Conservation (phyloP, 768 basidiomycete genomes). For the Xerocomellus chrysenteron region DNA sequence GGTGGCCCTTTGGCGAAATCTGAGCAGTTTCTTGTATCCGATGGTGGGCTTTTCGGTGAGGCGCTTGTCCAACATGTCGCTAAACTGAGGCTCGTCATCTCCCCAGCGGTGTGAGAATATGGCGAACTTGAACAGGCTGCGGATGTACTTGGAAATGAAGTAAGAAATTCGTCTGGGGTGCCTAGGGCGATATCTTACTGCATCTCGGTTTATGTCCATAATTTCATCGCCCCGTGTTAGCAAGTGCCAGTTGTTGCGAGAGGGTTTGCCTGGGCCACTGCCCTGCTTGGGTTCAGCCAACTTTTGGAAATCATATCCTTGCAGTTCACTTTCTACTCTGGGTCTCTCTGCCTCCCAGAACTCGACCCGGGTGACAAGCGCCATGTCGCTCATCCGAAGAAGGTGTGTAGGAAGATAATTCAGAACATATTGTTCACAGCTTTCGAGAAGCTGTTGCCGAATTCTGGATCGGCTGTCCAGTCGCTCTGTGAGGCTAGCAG, state of each 20-base stretch:
- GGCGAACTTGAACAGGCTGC: slow-evolving; percentile 15
- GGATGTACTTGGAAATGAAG: slow-evolving; percentile 2
- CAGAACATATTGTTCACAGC: slow-evolving; percentile 15
- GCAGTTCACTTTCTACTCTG: neutral
- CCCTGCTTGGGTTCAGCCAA: neutral
- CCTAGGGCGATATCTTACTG: neutral
- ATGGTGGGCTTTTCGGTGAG: neutral
- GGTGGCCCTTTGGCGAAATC: slow-evolving; percentile 15
- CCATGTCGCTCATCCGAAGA: slow-evolving; percentile 18
- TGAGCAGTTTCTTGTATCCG: slow-evolving; percentile 15
- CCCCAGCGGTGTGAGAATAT: slow-evolving; percentile 26
- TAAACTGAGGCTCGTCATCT: slow-evolving; percentile 15
- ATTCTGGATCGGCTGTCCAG: neutral
- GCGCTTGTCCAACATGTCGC: neutral
- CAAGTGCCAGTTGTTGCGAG: neutral
- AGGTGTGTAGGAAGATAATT: slow-evolving; percentile 22
- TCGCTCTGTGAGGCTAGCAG: neutral
- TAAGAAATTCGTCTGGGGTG: neutral
- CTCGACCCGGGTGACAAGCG: slow-evolving; percentile 8
- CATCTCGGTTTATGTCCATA: neutral
- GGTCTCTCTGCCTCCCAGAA: slow-evolving; percentile 12
- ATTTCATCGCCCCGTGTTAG: neutral
- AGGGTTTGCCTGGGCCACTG: neutral
- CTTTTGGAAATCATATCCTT: neutral
- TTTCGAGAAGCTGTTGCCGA: slow-evolving; percentile 6